A percentile compares a stretch with the other conserved stretches of the same genome.
These are phyloP conservation scores for Leccinum longicurvipes DNA, from an alignment of 768 basidiomycete species.

Conservation along the genomic window DNA sequence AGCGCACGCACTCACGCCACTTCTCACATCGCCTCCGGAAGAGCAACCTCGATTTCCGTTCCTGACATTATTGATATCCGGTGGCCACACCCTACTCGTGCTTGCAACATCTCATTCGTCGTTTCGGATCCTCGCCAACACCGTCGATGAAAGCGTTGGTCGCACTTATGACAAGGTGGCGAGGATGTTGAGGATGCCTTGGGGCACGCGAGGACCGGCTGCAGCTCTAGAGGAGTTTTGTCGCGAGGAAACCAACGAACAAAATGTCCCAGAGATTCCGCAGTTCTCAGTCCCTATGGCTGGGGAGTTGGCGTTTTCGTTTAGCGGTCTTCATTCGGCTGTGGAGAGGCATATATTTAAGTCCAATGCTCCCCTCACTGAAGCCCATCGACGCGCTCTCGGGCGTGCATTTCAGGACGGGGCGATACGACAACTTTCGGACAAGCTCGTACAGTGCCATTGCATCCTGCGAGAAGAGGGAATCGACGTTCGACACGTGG, in stretches of 20 bases:
- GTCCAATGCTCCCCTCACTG: constrained; percentile 31
- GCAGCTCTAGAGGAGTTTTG: constrained; percentile 79
- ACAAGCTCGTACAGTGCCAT: constrained; percentile 51
- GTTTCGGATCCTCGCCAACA: constrained; percentile 73
- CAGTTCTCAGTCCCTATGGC: neutral
- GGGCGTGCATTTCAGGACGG: constrained; percentile 72
- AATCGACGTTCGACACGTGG: constrained; percentile 54
- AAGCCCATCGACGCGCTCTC: constrained; percentile 38
- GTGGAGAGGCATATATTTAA: constrained; percentile 55
- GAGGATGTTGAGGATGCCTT: constrained; percentile 62
- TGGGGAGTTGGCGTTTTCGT: constrained; percentile 49
- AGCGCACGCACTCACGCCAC: constrained; percentile 85
- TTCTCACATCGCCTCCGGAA: constrained; percentile 53
- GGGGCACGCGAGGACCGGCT: constrained; percentile 64
- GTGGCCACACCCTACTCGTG: constrained; percentile 91
- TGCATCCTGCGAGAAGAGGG: constrained; percentile 43
- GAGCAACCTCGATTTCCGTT: constrained; percentile 72
- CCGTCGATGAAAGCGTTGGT: constrained; percentile 73
- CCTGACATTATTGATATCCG: constrained; percentile 83
- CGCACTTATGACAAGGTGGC: constrained; percentile 83
- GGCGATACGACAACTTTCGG: constrained; percentile 68
- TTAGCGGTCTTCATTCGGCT: constrained; percentile 68
- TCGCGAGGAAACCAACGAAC: constrained; percentile 26
- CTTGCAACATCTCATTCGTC: constrained; percentile 56
- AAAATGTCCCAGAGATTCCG: constrained; percentile 36